Percentiles rank a stretch among this genome's conserved stretches.
phyloP scores from a whole-genome alignment of 495 filamentous ascomycete species.

The Tricharina praecox region DNA sequence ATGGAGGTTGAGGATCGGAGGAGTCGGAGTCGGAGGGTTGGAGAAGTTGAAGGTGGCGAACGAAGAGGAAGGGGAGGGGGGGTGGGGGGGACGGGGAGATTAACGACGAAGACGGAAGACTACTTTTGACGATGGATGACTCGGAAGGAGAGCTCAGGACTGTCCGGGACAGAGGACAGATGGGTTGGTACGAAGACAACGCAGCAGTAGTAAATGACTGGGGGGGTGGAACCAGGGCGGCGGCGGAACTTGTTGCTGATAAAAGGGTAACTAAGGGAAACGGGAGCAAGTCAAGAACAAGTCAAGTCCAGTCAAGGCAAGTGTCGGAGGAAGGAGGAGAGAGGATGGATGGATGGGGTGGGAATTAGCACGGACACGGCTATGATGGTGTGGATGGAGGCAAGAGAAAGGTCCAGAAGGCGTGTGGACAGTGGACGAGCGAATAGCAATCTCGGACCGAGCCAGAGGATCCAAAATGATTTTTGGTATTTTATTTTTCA shows the following conservation, averaged over 20 bases:
- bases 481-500: no score
- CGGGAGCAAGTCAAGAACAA: background rate
- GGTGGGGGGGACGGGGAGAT: slow-evolving; percentile 15
- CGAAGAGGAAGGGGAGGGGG: slow-evolving; percentile 4
- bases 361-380: no score
- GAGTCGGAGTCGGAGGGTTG: slow-evolving; percentile 10
- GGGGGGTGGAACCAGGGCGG: slow-evolving; percentile 12
- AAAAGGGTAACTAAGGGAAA: no score
- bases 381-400: slow-evolving; percentile 10
- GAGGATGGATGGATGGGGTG: background rate
- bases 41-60: background rate
- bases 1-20: slow-evolving; percentile 17
- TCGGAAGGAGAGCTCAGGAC: slow-evolving; percentile 6
- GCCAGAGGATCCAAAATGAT: no score
- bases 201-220: slow-evolving; percentile 10
- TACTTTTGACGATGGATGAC: slow-evolving; percentile 12
- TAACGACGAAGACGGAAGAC: slow-evolving; percentile 21
- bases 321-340: slow-evolving; percentile 8
- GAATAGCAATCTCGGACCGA: no score
- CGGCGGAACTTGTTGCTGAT: no score
- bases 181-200: slow-evolving; percentile 26
- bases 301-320: no score
- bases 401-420: background rate
- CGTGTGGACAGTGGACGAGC: no score
- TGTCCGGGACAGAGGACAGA: no score